A percentile compares a stretch with the other conserved stretches of the same genome.
Conservation (phyloP, 2,329 filamentous ascomycete species). For the Aspergillus novofumigatus region DNA sequence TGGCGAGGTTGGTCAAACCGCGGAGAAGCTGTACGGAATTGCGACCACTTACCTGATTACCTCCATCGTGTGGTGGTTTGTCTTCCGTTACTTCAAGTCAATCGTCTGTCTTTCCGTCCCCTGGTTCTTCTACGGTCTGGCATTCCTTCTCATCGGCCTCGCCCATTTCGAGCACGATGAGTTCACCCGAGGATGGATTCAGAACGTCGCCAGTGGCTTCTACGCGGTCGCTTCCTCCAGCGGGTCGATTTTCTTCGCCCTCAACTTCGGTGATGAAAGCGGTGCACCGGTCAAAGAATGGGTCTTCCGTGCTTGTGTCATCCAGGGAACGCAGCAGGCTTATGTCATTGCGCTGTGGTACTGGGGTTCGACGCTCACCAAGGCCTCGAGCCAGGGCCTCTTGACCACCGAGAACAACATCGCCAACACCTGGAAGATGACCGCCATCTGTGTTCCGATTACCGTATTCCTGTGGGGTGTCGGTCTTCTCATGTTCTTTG, state of each 20-base stretch:
- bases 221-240: conserved; percentile 60
- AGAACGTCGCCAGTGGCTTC: conserved; percentile 56
- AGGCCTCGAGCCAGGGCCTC: conserved; percentile 38
- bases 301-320: conserved; percentile 62
- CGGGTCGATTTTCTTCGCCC: conserved; percentile 60
- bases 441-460: conserved; percentile 54
- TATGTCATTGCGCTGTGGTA: conserved; percentile 63
- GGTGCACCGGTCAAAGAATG: conserved; percentile 59
- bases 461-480: conserved; percentile 53
- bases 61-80: conserved; percentile 58
- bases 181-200: conserved; percentile 48
- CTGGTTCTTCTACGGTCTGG: conserved; percentile 59
- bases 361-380: conserved; percentile 56
- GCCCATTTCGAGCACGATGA: conserved; percentile 48
- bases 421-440: conserved; percentile 41
- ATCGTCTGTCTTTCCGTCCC: conserved; percentile 54
- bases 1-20: conserved; percentile 56
- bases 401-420: conserved; percentile 28
- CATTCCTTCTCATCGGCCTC: conserved; percentile 58
- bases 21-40: conserved; percentile 56
- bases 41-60: conserved; percentile 55
- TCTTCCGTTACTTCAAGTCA: conserved; percentile 55
- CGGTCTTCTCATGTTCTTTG: conserved; percentile 53
- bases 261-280: conserved; percentile 63
- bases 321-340: conserved; percentile 62